Evolutionary conservation across 2,329 filamentous ascomycete genomes (phyloP).

Genomic region (Tolypocladium guangdongense): DNA sequence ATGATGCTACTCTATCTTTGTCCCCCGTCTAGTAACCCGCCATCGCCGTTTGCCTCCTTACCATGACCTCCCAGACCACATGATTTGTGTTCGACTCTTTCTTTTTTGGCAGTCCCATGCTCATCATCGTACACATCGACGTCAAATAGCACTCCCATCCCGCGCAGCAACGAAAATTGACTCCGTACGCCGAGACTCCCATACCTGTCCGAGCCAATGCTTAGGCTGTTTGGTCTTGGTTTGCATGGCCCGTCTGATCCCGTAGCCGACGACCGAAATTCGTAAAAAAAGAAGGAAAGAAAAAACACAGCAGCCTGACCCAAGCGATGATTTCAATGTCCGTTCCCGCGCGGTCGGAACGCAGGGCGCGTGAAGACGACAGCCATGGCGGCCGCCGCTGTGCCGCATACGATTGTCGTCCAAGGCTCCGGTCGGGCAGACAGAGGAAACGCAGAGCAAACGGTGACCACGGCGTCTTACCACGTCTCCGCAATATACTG

Average conservation of each 20-base stretch:
- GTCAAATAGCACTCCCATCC: not conserved
- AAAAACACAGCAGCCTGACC: not conserved
- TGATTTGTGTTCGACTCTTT: not conserved
- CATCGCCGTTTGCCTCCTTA: no score
- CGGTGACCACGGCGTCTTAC: no score
- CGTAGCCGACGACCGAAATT: not conserved
- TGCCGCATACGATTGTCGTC: no score
- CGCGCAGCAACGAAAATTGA: not conserved
- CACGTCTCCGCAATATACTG: slow-evolving; percentile 88
- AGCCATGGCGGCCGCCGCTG: not conserved
- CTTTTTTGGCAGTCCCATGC: not conserved
- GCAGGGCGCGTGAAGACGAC: no score
- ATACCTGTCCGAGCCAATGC: not conserved
- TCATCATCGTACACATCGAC: not conserved
- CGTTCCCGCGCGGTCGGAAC: no score
- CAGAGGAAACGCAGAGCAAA: not conserved
- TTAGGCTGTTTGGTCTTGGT: not conserved
- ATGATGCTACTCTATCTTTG: not conserved
- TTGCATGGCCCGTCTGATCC: not conserved
- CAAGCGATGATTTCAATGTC: not conserved
- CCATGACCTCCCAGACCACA: no score
- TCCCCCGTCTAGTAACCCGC: not conserved
- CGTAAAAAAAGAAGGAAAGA: not conserved
- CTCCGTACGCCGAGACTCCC: not conserved
- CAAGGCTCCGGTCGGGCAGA: not conserved